Base-by-base conservation (phyloP, 306 rosid species). In the Prosopis cineraria region DNA sequence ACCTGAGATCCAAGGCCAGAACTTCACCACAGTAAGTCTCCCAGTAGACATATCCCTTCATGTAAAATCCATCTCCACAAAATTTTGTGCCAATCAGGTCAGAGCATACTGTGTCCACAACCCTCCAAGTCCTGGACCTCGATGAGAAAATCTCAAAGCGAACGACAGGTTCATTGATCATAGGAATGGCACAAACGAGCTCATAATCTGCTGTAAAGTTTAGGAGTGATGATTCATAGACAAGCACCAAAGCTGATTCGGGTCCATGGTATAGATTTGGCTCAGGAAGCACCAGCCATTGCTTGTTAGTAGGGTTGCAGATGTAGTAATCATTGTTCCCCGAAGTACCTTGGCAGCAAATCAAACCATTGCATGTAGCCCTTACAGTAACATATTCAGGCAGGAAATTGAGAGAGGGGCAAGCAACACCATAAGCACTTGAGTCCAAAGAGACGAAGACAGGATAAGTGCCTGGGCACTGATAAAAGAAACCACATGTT, bases 121-220 rank as follows among this genome's bases (percentile, higher is more conserved):
- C n/a, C 31, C 81, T 60, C 88, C 90, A 80, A 5, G 81, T 76
- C 45, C 72, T 60, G 3, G 84, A 73, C 72, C 79, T 58, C 0
- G 88, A 84, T 29, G 90, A 84, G 87, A 77, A 87, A 17, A 84
- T 80, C 43, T 84, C 85, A 25, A 87, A 87, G 36, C 2, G 76
- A 13, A 80, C 24, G 6, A 62, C 63, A 0, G 66, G 53, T 12
- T 31, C 30, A 16, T 16, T 64, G 24, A 76, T 5, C 50, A 36
- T 0, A 34, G 83, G 84, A 45, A 80, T 4, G 13, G 84, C 80
- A 3, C 87, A 82, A 6, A 82, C 62, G 4, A 87, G 76, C 45
- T 87, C 70, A 65, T 72, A 87, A 8, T 80, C 66, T 17, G 73
- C 73, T 3, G 30, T 36, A 20, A 87, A 84, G 14, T 78, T 82